Conservation (phyloP, 2,329 filamentous ascomycete genomes). For the Phoma herbarum region DNA sequence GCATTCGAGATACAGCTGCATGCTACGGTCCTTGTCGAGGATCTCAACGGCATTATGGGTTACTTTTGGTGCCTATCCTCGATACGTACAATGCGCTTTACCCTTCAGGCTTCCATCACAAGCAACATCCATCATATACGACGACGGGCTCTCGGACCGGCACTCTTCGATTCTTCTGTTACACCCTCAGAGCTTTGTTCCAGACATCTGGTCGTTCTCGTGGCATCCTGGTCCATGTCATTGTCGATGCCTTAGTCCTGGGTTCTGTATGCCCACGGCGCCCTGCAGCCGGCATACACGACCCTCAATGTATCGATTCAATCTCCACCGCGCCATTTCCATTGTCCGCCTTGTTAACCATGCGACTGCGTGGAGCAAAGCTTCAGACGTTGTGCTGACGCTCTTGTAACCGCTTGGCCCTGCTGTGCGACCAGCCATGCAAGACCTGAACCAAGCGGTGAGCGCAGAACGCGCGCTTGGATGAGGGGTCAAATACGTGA, state of each 20-base stretch:
- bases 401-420: conserved; percentile 8
- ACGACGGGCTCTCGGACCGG: neutral
- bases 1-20: conserved; percentile 7
- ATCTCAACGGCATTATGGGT: neutral
- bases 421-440: conserved; percentile 15
- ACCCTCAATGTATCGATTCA: neutral
- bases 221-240: conserved; percentile 13
- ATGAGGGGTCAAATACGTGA: conserved; percentile 7
- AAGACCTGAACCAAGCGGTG: conserved; percentile 15
- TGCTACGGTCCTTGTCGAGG: neutral
- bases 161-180: conserved; percentile 17
- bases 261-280: conserved; percentile 3
- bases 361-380: neutral
- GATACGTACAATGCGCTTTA: neutral
- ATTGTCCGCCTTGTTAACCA: neutral
- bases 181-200: conserved; percentile 1
- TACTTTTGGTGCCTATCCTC: conserved; percentile 4
- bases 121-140: neutral
- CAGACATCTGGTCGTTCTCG: conserved; percentile 16
- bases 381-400: conserved; percentile 5
- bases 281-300: conserved; percentile 15
- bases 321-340: conserved; percentile 12
- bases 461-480: conserved; percentile 18
- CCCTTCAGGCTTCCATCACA: neutral
- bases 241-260: neutral